Conservation (phyloP, 805 yeast species). For the Candida incommunis region DNA sequence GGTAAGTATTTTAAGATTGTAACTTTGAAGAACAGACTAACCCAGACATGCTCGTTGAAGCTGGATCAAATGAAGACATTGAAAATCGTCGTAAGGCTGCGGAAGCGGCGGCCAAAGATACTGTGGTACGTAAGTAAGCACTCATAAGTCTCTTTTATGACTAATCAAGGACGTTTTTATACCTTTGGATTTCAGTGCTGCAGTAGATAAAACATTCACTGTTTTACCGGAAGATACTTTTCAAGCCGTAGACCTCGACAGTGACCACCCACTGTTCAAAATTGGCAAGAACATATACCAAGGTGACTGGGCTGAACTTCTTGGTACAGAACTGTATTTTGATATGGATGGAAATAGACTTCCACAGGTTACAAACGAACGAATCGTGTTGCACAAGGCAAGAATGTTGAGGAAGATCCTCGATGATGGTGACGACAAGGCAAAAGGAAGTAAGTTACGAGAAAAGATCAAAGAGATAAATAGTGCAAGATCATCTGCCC, state of each 20-base stretch:
- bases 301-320: conserved; percentile 62
- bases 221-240: conserved; percentile 29
- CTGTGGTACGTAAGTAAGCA: neutral
- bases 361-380: conserved; percentile 14
- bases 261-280: conserved; percentile 40
- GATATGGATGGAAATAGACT: conserved; percentile 15
- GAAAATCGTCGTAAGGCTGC: conserved; percentile 12
- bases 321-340: conserved; percentile 60
- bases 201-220: conserved; percentile 7
- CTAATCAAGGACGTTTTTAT: conserved; percentile 30
- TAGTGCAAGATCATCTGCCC: neutral
- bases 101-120: conserved; percentile 2
- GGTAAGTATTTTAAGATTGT: conserved; percentile 20
- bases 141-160: conserved; percentile 2
- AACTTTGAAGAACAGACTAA: neutral
- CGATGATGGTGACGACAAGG: conserved; percentile 9
- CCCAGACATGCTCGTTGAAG: conserved; percentile 44
- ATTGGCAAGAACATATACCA: conserved; percentile 47
- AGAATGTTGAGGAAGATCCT: neutral
- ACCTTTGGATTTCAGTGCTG: conserved; percentile 32
- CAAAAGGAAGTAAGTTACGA: conserved; percentile 1
- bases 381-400: conserved; percentile 13
- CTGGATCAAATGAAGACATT: conserved; percentile 82
- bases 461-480: conserved; percentile 5
- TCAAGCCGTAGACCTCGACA: conserved; percentile 42